These are phyloP conservation scores for Pseudoperonospora humuli DNA, from an alignment of 352 stramenopile genomes.

Conservation along the genomic window DNA sequence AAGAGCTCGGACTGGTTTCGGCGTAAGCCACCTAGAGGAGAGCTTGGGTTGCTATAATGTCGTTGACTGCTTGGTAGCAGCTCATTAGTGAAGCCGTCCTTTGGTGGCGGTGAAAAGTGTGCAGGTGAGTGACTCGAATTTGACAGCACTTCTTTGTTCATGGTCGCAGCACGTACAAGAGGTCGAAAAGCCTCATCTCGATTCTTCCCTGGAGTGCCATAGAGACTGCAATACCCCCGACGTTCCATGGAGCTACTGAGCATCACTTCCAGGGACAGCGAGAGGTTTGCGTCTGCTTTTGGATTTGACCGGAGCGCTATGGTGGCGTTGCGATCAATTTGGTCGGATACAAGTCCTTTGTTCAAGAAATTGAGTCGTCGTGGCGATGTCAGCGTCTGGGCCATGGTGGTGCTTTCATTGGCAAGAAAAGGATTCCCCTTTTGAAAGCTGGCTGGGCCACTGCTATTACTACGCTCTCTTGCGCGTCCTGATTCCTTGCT, in stretches of 20 bases:
- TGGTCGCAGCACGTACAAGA: slow-evolving; percentile 23
- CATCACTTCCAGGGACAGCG: slow-evolving; percentile 19
- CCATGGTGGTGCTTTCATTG: slow-evolving; percentile 26
- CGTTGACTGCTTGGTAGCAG: slow-evolving; percentile 11
- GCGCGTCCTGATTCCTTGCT: slow-evolving; percentile 14
- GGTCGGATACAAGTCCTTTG: not conserved
- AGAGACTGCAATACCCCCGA: slow-evolving; percentile 3
- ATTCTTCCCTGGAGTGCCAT: slow-evolving; percentile 17
- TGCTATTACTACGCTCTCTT: slow-evolving; percentile 18
- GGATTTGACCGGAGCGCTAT: slow-evolving; percentile 10
- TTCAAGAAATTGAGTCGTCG: slow-evolving; percentile 18
- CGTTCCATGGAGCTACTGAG: slow-evolving; percentile 17
- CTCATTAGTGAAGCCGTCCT: slow-evolving; percentile 4
- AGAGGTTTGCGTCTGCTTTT: slow-evolving; percentile 7
- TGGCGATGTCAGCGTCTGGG: slow-evolving; percentile 35
- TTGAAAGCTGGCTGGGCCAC: slow-evolving; percentile 9
- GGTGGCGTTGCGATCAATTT: slow-evolving; percentile 6
- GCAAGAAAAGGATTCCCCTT: slow-evolving; percentile 13
- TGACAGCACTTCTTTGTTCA: slow-evolving; percentile 18
- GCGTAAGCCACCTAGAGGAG: slow-evolving; percentile 16
- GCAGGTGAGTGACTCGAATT: slow-evolving; percentile 8
- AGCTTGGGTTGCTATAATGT: slow-evolving; percentile 19
- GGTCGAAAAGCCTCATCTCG: slow-evolving; percentile 20
- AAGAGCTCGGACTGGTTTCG: slow-evolving; percentile 35
- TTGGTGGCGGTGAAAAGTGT: slow-evolving; percentile 8